Percentiles rank a stretch among this genome's conserved stretches.
phyloP scores from a whole-genome alignment of 129 eudicot species.

The Arctium lappa region DNA sequence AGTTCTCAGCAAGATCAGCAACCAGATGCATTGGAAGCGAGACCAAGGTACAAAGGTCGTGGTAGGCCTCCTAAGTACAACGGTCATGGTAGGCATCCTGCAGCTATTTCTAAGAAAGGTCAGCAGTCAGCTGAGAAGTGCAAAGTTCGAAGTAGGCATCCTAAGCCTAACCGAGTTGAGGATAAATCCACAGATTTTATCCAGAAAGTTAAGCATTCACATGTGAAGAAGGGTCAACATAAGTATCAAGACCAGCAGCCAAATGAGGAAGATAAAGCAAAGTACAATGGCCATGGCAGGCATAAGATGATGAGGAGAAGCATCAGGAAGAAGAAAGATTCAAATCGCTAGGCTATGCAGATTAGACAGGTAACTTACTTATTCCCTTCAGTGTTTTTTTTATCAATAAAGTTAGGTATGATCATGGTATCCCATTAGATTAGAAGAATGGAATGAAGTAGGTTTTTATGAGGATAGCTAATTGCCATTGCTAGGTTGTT shows the following conservation, averaged over 20 bases:
- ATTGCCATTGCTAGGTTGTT: slow-evolving; percentile 1
- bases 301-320: slow-evolving; percentile 27
- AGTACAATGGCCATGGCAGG: background rate
- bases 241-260: background rate
- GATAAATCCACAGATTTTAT: background rate
- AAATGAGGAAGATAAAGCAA: slow-evolving; percentile 8
- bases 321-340: background rate
- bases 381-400: background rate
- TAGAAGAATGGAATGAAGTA: background rate
- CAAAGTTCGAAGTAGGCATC: slow-evolving; percentile 3
- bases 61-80: slow-evolving; percentile 14
- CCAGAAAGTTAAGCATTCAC: background rate
- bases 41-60: slow-evolving; percentile 16
- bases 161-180: background rate
- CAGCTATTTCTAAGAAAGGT: slow-evolving; percentile 6
- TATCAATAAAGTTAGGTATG: slow-evolving; percentile 4
- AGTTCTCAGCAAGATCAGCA: slow-evolving; percentile 13
- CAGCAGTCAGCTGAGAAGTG: slow-evolving; percentile 9
- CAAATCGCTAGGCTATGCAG: background rate
- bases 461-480: background rate
- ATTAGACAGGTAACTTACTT: background rate
- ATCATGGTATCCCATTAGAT: slow-evolving; percentile 13
- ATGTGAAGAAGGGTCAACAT: background rate
- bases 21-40: background rate
- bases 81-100: background rate